Percentiles rank a stretch among this genome's conserved stretches.
These are phyloP conservation scores for Solanum microdontum DNA, from an alignment of 257 asterid species.

Conservation along the genomic window DNA sequence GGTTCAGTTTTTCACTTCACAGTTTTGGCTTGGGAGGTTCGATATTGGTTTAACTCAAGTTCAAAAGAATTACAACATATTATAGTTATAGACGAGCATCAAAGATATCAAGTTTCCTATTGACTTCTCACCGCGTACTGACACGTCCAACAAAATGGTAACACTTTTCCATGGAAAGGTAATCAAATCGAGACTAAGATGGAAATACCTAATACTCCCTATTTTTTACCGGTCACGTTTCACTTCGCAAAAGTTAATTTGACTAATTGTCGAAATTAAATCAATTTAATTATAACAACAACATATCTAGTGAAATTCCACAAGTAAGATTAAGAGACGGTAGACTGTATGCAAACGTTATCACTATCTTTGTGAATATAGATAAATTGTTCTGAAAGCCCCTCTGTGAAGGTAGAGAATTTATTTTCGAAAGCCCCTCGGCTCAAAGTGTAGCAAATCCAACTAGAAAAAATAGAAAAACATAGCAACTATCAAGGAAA, in stretches of 20 bases:
- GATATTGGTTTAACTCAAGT: too few species aligned
- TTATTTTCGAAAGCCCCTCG: accelerated
- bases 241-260: accelerated
- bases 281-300: too few species aligned
- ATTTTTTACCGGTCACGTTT: not conserved
- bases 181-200: not conserved
- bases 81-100: too few species aligned
- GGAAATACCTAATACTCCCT: not conserved
- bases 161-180: not conserved
- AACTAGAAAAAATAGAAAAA: too few species aligned
- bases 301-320: accelerated
- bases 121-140: not conserved
- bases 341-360: accelerated
- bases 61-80: too few species aligned
- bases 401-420: accelerated
- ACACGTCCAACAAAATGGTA: not conserved
- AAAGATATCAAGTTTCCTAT: not conserved
- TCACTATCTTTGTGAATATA: accelerated
- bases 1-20: not conserved
- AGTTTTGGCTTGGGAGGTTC: too few species aligned
- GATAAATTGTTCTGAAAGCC: accelerated
- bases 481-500: not conserved
- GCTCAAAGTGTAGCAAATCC: not conserved
- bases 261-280: accelerated
- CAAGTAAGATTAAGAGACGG: too few species aligned